Evolutionary conservation across 371 early-diverging fungal species (phyloP).

Genomic region (Syncephalastrum monosporum): DNA sequence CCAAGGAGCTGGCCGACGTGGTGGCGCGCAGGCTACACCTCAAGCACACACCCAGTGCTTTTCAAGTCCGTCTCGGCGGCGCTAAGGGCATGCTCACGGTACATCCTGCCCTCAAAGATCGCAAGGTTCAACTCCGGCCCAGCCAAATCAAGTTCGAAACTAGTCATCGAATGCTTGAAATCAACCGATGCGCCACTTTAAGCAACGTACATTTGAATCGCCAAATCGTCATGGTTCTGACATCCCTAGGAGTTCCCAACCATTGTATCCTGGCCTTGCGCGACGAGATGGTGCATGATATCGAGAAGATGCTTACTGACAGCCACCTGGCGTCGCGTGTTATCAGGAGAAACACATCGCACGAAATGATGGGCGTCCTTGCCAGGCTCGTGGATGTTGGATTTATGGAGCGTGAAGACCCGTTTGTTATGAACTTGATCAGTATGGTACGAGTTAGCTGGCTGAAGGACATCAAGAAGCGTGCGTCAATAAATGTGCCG

Average conservation of each 20-base stretch:
- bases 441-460: slow-evolving; percentile 42
- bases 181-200: slow-evolving; percentile 41
- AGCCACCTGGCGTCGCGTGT: slow-evolving; percentile 29
- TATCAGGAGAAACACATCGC: slow-evolving; percentile 30
- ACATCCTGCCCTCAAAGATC: slow-evolving; percentile 18
- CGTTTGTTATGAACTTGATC: slow-evolving; percentile 52
- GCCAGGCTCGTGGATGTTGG: slow-evolving; percentile 44
- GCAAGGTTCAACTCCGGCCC: slow-evolving; percentile 48
- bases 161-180: slow-evolving; percentile 45
- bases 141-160: slow-evolving; percentile 68
- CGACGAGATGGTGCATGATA: slow-evolving; percentile 30
- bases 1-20: slow-evolving; percentile 41
- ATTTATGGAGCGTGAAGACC: slow-evolving; percentile 48
- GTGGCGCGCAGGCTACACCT: slow-evolving; percentile 35
- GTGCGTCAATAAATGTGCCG: slow-evolving; percentile 57
- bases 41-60: slow-evolving; percentile 61
- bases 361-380: slow-evolving; percentile 39
- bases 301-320: slow-evolving; percentile 34
- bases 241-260: slow-evolving; percentile 57
- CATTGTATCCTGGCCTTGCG: slow-evolving; percentile 41
- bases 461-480: slow-evolving; percentile 55
- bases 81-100: slow-evolving; percentile 66
- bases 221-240: slow-evolving; percentile 59
- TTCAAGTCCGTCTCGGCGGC: slow-evolving; percentile 76
- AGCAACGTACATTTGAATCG: slow-evolving; percentile 60